Evolutionary conservation across 768 basidiomycete genomes (phyloP), one percentile per base, ranked within the genome.

Genomic region (Auricularia sp.): DNA sequence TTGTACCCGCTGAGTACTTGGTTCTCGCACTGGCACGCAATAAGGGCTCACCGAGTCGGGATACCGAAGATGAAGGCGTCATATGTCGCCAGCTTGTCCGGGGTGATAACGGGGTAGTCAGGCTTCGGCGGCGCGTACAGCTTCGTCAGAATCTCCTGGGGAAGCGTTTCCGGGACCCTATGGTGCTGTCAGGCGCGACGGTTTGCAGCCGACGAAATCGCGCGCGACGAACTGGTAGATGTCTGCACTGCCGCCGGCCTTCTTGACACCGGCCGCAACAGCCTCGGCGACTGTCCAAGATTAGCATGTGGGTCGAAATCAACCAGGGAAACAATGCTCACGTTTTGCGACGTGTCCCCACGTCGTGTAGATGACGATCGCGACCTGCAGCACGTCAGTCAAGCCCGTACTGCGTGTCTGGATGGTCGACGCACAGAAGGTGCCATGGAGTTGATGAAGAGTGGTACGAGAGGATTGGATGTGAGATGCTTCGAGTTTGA

Each of bases 141-240:
- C 72, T 82, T 81, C 56, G 71, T 70, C 47, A 93, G 79, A 62
- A 92, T 72, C 8, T 91, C 88, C 10, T 79, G 71, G 2, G 87
- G 70, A 61, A 95, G 86, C 0, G 91, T 95, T 77, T 95, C 93
- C 62, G 85, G 70, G 66, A 95, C 82, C 74, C 89, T 91, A 29
- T n/a, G 64, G 10, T 3, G 34, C 36, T 11, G 51, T 16, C 12
- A 43, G 43, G 16, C n/a, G 29, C 29, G 29, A 29, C 58, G 36
- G 33, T 43, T 8, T 18, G 12, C 39, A 42, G 39, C 7, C 39
- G 8, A 14, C 6, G 53, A 11, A 7, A 7, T 54, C 29, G 53
- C 18, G 29, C n/a, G n/a, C 29, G 0, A 68, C 81, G 63, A 39
- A 81, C 79, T 83, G 81, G 71, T 75, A 81, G 66, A 82, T 83